Base-by-base conservation (phyloP, 371 early-diverging fungal genomes). In the Circinella minor region DNA sequence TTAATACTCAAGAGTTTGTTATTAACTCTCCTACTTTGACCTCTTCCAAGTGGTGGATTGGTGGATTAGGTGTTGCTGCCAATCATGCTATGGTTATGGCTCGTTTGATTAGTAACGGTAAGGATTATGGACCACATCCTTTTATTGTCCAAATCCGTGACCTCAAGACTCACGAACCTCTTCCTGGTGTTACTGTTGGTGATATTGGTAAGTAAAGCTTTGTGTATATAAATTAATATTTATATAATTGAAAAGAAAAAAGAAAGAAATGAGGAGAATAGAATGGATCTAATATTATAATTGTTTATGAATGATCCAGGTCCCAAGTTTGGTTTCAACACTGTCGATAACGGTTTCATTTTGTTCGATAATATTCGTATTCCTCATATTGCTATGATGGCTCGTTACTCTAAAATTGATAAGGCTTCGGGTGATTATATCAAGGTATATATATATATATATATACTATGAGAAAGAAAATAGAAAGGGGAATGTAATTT, bases 11-110 rank as follows among this genome's bases (percentile, higher is more conserved):
- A 55, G 88, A 90, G 62, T 94, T 90, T 67, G 89, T 88, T 38
- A 81, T 95, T 51, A 89, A 94, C 73, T 89, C 91, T n/a, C 93
- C 95, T 48, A 88, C 84, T 4, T 72, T 94, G 36, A 88, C 92
- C 2, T 68, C 93, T 10, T 85, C 93, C 47, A 94, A 91, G 76
- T 95, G 94, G 94, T 96, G 96, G 96, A 94, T 94, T 72, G 96
- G 96, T 71, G 95, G 95, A 46, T 82, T 92, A 0, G 94, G 93
- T 36, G 90, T 89, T 67, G 88, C 91, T 34, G 92, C 93, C 1
- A 95, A 91, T 8, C 93, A 94, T 72, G 90, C 91, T 37, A 84
- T 90, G 70, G 93, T 95, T 38, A 92, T 91, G 90, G 93, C 94
- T 11, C 87, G 90, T 61, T 77, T 95, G 39, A 82, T 92, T 17